Base-by-base conservation (phyloP, 176 grass and related monocot species). In the Oropetium thomaeum region DNA sequence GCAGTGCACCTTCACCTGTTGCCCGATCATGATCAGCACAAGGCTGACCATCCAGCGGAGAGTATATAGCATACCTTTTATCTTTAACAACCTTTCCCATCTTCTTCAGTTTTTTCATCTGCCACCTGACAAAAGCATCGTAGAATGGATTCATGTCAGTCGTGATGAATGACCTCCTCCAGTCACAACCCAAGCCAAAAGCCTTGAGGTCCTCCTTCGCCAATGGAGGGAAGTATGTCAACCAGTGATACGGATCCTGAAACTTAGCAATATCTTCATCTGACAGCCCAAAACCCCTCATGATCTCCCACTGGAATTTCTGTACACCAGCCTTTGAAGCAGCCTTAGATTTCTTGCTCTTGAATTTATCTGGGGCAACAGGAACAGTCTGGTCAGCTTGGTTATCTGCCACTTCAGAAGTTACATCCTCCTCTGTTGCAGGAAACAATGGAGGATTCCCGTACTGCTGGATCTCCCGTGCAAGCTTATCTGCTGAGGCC, bases 261-360 rank as follows among this genome's bases (percentile, higher is more conserved):
- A 96, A 91, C 10, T 78, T 89, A 8, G 85, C 76, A 58, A 91
- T 89, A 15, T 91, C 83, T 62, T 81, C 72, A 72, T 91, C 86
- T 4, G 69, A 32, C 1, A 96, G 63, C 33, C 77, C 80, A 81
- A 86, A 91, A 64, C 80, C 74, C 57, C 42, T 81, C 92, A 96
- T 96, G 58, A 96, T 91, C 63, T 91, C 89, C 92, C 92, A 96
- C 77, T 96, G 83, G 44, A 54, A 91, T 30, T 91, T 91, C 3
- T 89, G 63, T 25, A 51, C 62, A 9, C 88, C 78, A 59, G 69
- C 63, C 74, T 96, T 96, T 29, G 88, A 68, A 34, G 69, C 77
- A 70, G 88, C 88, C 77, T 96, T 96, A 15, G 86, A 79, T 53
- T 81, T 85, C 73, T 91, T 96, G 51, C 88, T 81, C 60, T 89